Evolutionary conservation across 768 basidiomycete species (phyloP), one percentile per base, ranked within the genome.

Genomic region (Lactarius hatsudake): DNA sequence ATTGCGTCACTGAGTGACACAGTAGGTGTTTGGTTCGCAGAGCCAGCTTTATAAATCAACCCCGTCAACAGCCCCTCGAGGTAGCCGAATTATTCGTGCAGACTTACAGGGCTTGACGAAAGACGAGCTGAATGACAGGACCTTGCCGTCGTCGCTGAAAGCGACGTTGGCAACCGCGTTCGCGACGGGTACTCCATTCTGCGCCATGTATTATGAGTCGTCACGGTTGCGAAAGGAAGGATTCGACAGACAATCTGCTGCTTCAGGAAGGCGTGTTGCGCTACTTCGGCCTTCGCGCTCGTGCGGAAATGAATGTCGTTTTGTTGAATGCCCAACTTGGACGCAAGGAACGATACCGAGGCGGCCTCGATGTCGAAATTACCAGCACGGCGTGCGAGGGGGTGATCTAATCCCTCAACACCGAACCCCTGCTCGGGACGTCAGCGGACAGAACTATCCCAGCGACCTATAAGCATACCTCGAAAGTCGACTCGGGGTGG

Each of bases 81-180:
- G 32, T 17, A 18, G 32, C 2, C 30, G 13, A 38, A 34, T 20
- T 13, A 34, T 56, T 34, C 48, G 43, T 18, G 30, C 13, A 20
- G 9, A 72, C 77, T 23, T 66, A 81, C 81, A 73, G 0, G 81
- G 75, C 63, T 79, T 78, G 17, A 83, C 76, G 68, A 84, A 84
- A 0, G 81, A 83, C 8, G 80, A 79, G 30, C 83, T 79, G 64
- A 83, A 80, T 1, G 82, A 75, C 65, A 78, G 68, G 30, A 80
- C 79, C 71, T 79, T 79, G 70, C 78, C 74, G 56, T 75, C 76
- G 30, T 77, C 75, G 71, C 78, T 79, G 72, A 82, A 80, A 1
- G 78, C 79, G 23, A 81, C 76, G 64, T 82, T 82, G 2, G 81
- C 81, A 7, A 82, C 81, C 3, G 80, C 79, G 64, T 79, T 79